Percentiles rank a stretch among this genome's conserved stretches.
These are phyloP conservation scores for Podospora pseudoanserina DNA, from an alignment of 495 filamentous ascomycete species.

Conservation along the genomic window DNA sequence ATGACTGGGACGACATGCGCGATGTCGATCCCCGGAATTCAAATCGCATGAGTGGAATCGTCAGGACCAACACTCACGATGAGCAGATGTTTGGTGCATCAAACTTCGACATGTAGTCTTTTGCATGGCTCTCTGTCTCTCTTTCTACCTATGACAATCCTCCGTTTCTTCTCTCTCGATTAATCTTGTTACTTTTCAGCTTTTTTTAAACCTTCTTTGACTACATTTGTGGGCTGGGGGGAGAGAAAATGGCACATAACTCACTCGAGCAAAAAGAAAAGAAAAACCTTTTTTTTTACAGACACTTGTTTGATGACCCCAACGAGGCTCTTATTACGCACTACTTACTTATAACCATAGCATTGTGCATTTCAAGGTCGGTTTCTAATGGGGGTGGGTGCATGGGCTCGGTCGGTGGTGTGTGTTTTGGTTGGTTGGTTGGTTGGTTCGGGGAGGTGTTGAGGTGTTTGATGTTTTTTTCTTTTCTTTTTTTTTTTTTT, in stretches of 20 bases:
- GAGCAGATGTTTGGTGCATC: slow-evolving; percentile 72
- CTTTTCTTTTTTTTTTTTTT: neutral
- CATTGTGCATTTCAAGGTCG: slow-evolving; percentile 34
- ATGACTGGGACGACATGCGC: slow-evolving; percentile 46
- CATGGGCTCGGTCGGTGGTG: neutral
- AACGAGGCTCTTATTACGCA: slow-evolving; percentile 19
- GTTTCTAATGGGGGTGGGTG: slow-evolving; percentile 23
- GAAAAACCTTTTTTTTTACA: slow-evolving; percentile 19
- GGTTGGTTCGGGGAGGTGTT: neutral
- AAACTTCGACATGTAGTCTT: slow-evolving; percentile 57
- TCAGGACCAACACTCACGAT: slow-evolving; percentile 59
- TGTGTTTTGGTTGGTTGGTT: neutral
- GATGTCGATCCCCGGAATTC: slow-evolving; percentile 41
- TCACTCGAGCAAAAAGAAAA: slow-evolving; percentile 16
- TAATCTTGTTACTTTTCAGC: neutral
- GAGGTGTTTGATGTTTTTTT: neutral
- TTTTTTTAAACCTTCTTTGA: neutral
- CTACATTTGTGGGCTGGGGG: slow-evolving; percentile 8
- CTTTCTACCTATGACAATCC: neutral
- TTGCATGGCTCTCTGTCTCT: slow-evolving; percentile 1
- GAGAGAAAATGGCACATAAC: slow-evolving; percentile 16
- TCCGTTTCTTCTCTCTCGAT: slow-evolving; percentile 5
- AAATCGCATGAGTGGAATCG: slow-evolving; percentile 72
- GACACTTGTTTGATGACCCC: slow-evolving; percentile 17
- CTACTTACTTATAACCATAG: slow-evolving; percentile 13